Evolutionary conservation across 768 basidiomycete genomes (phyloP).

Genomic region (Mrakia hoshinonis): DNA sequence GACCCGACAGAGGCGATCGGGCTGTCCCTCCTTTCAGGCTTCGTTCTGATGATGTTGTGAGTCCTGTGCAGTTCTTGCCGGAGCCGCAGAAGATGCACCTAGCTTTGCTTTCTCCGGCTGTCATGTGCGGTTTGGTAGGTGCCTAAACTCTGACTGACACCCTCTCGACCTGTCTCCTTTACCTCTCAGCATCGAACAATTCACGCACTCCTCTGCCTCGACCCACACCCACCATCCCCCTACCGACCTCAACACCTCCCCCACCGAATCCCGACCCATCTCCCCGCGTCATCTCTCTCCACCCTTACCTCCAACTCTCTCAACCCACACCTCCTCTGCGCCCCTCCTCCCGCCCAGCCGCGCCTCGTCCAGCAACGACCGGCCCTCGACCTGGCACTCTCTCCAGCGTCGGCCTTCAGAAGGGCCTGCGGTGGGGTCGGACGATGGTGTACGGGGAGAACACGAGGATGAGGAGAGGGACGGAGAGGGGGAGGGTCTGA

Average conservation of each 20-base stretch:
- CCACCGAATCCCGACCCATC: conserved; percentile 43
- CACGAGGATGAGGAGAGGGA: neutral
- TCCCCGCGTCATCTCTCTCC: conserved; percentile 46
- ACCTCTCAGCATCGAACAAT: conserved; percentile 19
- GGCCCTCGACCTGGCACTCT: conserved; percentile 12
- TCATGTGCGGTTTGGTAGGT: no score
- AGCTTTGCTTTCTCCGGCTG: no score
- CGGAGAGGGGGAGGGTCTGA: conserved; percentile 33
- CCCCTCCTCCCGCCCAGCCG: conserved; percentile 14
- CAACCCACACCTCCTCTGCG: conserved; percentile 44
- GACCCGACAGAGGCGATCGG: conserved; percentile 37
- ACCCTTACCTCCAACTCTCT: conserved; percentile 1
- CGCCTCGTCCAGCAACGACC: neutral
- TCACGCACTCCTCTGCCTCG: conserved; percentile 16
- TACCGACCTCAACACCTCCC: conserved; percentile 37
- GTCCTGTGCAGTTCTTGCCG: conserved; percentile 13
- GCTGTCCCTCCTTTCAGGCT: conserved; percentile 25
- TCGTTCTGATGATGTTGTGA: conserved; percentile 38
- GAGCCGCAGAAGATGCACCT: no score
- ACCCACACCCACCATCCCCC: conserved; percentile 4
- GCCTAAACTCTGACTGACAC: neutral
- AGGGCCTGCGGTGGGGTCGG: neutral
- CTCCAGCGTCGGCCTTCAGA: neutral
- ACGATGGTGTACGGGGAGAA: neutral
- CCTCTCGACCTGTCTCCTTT: neutral